phyloP scores from a whole-genome alignment of 768 basidiomycete species.

The Amanita rubescens region DNA sequence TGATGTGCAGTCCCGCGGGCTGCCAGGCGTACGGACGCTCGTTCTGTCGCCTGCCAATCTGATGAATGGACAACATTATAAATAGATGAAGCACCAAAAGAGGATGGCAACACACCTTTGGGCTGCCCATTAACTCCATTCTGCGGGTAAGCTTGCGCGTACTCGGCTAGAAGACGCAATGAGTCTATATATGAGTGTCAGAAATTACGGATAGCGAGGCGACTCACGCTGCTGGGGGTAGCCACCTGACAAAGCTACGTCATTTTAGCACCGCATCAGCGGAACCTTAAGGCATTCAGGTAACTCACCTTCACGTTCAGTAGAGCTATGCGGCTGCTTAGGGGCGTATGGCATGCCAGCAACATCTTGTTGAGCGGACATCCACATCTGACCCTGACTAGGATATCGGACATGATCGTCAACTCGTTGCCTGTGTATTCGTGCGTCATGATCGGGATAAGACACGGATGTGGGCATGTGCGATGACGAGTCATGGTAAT shows the following conservation, averaged over 20 bases:
- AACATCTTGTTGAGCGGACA: constrained; percentile 3
- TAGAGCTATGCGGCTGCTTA: constrained; percentile 41
- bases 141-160: constrained; percentile 20
- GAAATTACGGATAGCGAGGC: background rate
- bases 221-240: constrained; percentile 32
- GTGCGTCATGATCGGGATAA: constrained; percentile 9
- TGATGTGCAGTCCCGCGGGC: constrained; percentile 37
- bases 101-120: background rate
- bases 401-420: constrained; percentile 4
- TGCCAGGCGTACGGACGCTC: constrained; percentile 52
- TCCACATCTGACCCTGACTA: constrained; percentile 19
- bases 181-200: background rate
- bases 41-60: constrained; percentile 48
- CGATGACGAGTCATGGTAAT: constrained; percentile 11
- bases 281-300: constrained; percentile 5
- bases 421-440: background rate
- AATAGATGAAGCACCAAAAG: constrained; percentile 6
- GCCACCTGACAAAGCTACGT: constrained; percentile 35
- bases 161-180: constrained; percentile 11
- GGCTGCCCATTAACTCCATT: constrained; percentile 4
- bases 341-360: constrained; percentile 30
- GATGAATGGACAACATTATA: constrained; percentile 13
- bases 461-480: background rate
- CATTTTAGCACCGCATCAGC: constrained; percentile 8
- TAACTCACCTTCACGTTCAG: constrained; percentile 48